Conservation (phyloP, 2,329 filamentous ascomycete genomes). For the Diaporthe ilicicola region DNA sequence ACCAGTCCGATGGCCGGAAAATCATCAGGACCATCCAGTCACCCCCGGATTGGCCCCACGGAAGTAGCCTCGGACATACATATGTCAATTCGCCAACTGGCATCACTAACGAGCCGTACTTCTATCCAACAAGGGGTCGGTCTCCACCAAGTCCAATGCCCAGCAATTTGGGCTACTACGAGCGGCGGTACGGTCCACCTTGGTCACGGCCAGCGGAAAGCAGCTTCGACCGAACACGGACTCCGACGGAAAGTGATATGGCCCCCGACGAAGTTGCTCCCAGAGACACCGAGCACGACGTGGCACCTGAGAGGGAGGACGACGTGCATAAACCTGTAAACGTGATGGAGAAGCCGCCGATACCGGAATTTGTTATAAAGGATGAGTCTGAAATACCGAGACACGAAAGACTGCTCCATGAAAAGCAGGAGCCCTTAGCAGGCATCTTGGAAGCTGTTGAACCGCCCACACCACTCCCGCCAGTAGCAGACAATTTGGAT, state of each 20-base stretch:
- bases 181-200: conserved; percentile 42
- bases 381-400: neutral
- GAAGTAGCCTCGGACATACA: conserved; percentile 43
- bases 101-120: conserved; percentile 51
- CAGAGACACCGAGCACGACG: neutral
- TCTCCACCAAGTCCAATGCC: conserved; percentile 62
- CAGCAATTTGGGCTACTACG: conserved; percentile 50
- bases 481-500: neutral
- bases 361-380: neutral
- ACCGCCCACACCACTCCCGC: neutral
- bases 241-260: conserved; percentile 47
- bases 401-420: neutral
- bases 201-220: conserved; percentile 22
- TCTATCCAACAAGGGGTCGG: conserved; percentile 59
- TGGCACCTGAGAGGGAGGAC: neutral
- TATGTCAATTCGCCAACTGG: conserved; percentile 47
- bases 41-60: conserved; percentile 54
- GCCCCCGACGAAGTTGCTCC: conserved; percentile 41
- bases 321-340: neutral
- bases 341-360: neutral
- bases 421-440: neutral
- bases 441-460: conserved; percentile 28
- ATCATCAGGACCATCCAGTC: conserved; percentile 52
- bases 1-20: conserved; percentile 44
- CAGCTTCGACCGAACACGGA: conserved; percentile 41